These are phyloP conservation scores for Linaria vulgaris DNA, from an alignment of 257 asterid genomes.

Conservation along the genomic window DNA sequence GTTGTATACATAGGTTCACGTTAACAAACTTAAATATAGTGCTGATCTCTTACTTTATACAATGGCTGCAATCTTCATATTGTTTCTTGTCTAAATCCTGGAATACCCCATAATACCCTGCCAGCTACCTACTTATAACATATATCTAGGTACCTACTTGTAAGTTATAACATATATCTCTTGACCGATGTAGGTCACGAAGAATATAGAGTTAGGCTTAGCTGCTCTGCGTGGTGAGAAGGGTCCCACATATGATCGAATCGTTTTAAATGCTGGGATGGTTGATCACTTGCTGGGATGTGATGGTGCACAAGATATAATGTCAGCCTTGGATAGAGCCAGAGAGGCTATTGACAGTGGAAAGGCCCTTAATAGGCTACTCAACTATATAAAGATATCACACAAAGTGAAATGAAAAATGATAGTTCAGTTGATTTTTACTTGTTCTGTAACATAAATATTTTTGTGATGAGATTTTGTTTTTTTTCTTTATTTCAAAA, in stretches of 20 bases:
- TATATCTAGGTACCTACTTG: no score
- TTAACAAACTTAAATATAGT: background rate
- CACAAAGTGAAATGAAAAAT: conserved; percentile 33
- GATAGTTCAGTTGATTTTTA: background rate
- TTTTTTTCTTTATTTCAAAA: conserved; percentile 4
- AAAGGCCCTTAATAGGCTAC: conserved; percentile 67
- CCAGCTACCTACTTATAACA: background rate
- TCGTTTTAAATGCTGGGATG: conserved; percentile 86
- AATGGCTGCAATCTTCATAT: no score
- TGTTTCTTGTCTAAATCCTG: conserved; percentile 1
- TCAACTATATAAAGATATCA: conserved; percentile 69
- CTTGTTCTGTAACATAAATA: background rate
- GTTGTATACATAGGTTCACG: background rate
- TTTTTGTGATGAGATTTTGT: conserved; percentile 1
- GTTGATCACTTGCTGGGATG: conserved; percentile 90
- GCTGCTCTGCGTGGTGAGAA: conserved; percentile 82
- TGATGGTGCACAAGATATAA: conserved; percentile 81
- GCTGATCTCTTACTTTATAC: no score
- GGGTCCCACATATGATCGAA: conserved; percentile 89
- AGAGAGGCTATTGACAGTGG: conserved; percentile 93
- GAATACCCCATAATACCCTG: no score
- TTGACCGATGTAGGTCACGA: conserved; percentile 47
- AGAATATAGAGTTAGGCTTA: conserved; percentile 84
- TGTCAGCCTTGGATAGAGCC: conserved; percentile 75
- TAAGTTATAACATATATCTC: no score